These are phyloP conservation scores for Mycena maculata DNA, from an alignment of 768 basidiomycete genomes.

Conservation along the genomic window DNA sequence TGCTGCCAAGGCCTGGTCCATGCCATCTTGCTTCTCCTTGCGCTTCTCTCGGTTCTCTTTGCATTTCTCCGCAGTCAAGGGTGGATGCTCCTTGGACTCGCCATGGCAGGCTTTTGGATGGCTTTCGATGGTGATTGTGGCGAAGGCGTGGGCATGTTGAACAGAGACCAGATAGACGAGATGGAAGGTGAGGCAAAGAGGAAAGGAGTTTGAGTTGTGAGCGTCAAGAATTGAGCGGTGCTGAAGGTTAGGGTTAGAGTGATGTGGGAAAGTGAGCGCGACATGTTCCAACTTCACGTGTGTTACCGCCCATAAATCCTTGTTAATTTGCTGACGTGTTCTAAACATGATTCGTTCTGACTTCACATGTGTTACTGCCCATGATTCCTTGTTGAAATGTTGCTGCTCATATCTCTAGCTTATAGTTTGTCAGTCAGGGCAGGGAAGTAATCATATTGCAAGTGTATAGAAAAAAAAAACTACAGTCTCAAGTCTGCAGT, in stretches of 20 bases:
- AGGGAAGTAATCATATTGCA: too few relatives aligned
- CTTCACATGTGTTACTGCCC: too few relatives aligned
- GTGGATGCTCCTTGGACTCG: background rate
- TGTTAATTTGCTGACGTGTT: too few relatives aligned
- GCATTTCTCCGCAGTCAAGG: background rate
- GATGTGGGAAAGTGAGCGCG: too few relatives aligned
- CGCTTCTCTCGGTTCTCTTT: background rate
- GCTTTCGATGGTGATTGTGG: background rate
- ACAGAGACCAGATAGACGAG: background rate
- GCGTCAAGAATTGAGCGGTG: too few relatives aligned
- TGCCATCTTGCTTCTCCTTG: background rate
- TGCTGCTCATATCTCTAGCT: background rate
- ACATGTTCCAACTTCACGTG: too few relatives aligned
- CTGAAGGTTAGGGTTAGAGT: too few relatives aligned
- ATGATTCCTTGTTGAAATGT: too few relatives aligned
- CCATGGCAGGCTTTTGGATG: background rate
- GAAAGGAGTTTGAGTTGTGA: background rate
- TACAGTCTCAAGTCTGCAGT: background rate
- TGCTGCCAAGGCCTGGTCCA: background rate
- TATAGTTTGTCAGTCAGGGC: background rate
- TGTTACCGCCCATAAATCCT: too few relatives aligned
- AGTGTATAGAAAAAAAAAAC: background rate
- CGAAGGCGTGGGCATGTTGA: background rate
- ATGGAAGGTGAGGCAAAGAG: background rate
- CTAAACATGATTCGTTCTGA: too few relatives aligned